Base-by-base conservation (phyloP, 306 rosid species). In the Ochetophila trinervis region DNA sequence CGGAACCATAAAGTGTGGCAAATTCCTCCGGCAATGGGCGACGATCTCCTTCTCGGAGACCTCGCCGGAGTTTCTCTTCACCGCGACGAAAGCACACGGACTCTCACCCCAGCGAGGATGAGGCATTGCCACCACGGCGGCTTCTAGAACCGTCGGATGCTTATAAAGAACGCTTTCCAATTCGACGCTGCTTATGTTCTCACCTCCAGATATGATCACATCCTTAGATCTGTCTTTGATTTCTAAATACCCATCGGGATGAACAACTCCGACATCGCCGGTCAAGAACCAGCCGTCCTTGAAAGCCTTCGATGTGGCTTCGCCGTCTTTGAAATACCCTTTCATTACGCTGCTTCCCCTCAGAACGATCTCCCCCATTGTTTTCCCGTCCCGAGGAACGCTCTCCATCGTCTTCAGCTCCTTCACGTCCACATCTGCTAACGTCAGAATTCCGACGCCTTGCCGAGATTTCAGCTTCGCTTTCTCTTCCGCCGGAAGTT, bases 41-140 rank as follows among this genome's bases (percentile, higher is more conserved):
- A 81, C 50, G 5, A 81, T 66, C 17, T 81, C 83, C 3, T 23
- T 40, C 74, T 87, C 90, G 0, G 45, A 72, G 5, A 34, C 55
- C 0, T 6, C 5, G 19, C 15, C 53, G 5, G 63, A 19, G 44
- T 58, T 48, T 4, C 62, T 76, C 22, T 52, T 84, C 6, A 84
- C 5, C 0, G 87, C 74, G 3, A 92, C 52, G 27, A 89, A 93
- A 22, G 95, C 98, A 53, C 98, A 93, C 3, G 98, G 98, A 34
- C 83, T 93, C 67, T 93, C 98, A 0, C 96, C 96, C 98, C 98
- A 93, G 14, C 73, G 83, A 0, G 85, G 81, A 18, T 93, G 95
- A 0, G 97, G 96, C 95, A 89, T 86, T 49, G 98, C 98, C 27
- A 93, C 98, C 19, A 85, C 97, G 0, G 97, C 95, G 0, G 89